Evolutionary conservation across 495 filamentous ascomycete species (phyloP).

Genomic region (Hypoxylon subgilvum): DNA sequence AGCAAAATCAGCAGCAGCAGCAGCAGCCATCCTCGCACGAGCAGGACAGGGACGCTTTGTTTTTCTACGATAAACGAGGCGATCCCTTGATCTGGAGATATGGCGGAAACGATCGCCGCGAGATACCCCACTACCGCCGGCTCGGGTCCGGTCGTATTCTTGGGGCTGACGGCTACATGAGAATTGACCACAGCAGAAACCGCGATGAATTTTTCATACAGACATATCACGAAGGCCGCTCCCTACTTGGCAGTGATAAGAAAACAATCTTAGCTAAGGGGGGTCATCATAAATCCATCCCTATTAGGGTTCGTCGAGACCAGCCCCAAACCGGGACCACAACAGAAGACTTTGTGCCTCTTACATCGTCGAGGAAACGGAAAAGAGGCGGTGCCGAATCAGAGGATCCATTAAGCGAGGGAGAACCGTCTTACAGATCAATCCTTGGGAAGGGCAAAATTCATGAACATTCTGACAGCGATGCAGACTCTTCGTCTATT

Average conservation of each 20-base stretch:
- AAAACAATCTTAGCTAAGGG: constrained; percentile 41
- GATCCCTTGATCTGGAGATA: constrained; percentile 53
- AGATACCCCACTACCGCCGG: constrained; percentile 51
- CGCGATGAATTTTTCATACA: constrained; percentile 47
- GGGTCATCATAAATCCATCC: constrained; percentile 30
- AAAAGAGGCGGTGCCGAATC: constrained; percentile 40
- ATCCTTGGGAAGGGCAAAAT: constrained; percentile 68
- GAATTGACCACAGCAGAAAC: constrained; percentile 43
- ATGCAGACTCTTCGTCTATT: constrained; percentile 61
- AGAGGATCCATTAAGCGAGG: constrained; percentile 48
- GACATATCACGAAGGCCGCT: constrained; percentile 30
- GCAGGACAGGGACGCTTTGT: constrained; percentile 32
- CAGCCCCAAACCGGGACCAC: constrained; percentile 18
- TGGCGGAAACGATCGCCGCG: constrained; percentile 48
- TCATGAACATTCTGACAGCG: constrained; percentile 49
- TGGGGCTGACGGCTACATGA: constrained; percentile 45
- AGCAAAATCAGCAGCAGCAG: no score
- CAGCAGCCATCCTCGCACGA: constrained; percentile 34
- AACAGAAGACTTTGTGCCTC: constrained; percentile 48
- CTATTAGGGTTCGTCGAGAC: constrained; percentile 36
- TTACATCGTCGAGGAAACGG: constrained; percentile 48
- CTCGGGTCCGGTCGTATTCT: constrained; percentile 49
- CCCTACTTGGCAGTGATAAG: constrained; percentile 49
- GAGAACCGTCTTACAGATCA: constrained; percentile 69
- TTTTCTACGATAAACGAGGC: constrained; percentile 50